Evolutionary conservation across 352 stramenopile genomes (phyloP).

Genomic region (Globisporangium carolinianum): DNA sequence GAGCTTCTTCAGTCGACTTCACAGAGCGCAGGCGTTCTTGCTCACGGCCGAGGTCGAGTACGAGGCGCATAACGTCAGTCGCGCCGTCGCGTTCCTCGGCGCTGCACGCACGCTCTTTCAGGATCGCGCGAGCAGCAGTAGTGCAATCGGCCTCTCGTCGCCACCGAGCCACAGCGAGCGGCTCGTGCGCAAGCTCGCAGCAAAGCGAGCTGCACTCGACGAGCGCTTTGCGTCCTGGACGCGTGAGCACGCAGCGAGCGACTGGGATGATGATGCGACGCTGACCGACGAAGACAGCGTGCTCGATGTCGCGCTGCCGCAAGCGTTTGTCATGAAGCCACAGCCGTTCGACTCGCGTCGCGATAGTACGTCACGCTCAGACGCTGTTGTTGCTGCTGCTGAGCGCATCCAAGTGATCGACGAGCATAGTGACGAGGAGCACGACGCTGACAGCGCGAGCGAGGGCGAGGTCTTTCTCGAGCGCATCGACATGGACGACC

Average conservation of each 20-base stretch:
- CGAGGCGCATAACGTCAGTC: constrained; percentile 13
- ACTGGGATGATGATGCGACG: constrained; percentile 18
- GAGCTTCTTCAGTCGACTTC: constrained; percentile 24
- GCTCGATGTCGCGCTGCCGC: constrained; percentile 10
- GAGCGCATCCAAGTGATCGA: constrained; percentile 11
- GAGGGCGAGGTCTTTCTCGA: constrained; percentile 11
- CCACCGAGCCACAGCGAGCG: constrained; percentile 7
- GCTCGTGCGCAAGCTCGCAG: constrained; percentile 6
- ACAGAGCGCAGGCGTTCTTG: constrained; percentile 20
- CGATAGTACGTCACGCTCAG: background rate
- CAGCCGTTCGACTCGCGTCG: constrained; percentile 7
- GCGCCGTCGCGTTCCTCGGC: constrained; percentile 21
- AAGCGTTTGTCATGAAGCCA: constrained; percentile 28
- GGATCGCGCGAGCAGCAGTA: constrained; percentile 17
- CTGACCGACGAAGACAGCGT: constrained; percentile 15
- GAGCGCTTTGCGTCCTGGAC: constrained; percentile 7
- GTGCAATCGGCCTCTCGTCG: constrained; percentile 11
- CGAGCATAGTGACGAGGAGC: constrained; percentile 12
- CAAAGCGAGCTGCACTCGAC: constrained; percentile 13
- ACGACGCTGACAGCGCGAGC: constrained; percentile 5
- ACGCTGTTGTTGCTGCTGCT: too few species aligned
- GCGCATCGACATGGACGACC: background rate
- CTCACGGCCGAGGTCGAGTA: constrained; percentile 20
- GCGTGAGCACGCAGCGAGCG: constrained; percentile 25
- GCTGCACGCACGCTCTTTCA: constrained; percentile 17